Evolutionary conservation across 352 stramenopile species (phyloP).

Genomic region (Pythium pyrilobum): DNA sequence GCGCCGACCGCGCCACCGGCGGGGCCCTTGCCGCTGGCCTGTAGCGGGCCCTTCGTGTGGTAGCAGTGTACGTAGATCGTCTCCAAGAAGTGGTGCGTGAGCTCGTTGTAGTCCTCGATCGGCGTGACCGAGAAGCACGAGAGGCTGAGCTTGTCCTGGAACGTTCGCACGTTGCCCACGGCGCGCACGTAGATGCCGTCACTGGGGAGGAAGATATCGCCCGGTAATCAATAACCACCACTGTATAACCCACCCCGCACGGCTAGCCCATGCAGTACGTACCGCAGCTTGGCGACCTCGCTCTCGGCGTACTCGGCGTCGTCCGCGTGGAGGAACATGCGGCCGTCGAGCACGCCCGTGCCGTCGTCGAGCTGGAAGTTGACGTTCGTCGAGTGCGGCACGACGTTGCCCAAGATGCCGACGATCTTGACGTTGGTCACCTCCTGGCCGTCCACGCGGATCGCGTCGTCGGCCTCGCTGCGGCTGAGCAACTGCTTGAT

Average conservation of each 20-base stretch:
- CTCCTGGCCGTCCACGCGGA: constrained; percentile 86
- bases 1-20: not conserved
- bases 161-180: constrained; percentile 90
- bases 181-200: constrained; percentile 89
- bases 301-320: constrained; percentile 67
- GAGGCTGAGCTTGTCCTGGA: constrained; percentile 85
- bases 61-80: constrained; percentile 91
- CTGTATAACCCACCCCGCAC: too few relatives aligned
- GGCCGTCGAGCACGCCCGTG: constrained; percentile 88
- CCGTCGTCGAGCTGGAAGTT: constrained; percentile 93
- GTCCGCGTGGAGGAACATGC: constrained; percentile 89
- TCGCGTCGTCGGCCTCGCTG: constrained; percentile 52
- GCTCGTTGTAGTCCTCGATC: constrained; percentile 89
- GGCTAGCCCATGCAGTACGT: constrained; percentile 7
- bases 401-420: constrained; percentile 69
- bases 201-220: constrained; percentile 8
- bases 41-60: constrained; percentile 56
- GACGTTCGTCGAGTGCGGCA: constrained; percentile 88
- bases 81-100: constrained; percentile 96
- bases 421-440: constrained; percentile 89
- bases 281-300: constrained; percentile 50
- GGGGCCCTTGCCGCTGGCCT: constrained; percentile 24
- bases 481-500: constrained; percentile 79
- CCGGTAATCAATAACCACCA: not conserved
- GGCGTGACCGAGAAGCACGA: constrained; percentile 84